These are phyloP conservation scores for Candida hungchunana DNA, from an alignment of 805 yeast genomes.

Conservation along the genomic window DNA sequence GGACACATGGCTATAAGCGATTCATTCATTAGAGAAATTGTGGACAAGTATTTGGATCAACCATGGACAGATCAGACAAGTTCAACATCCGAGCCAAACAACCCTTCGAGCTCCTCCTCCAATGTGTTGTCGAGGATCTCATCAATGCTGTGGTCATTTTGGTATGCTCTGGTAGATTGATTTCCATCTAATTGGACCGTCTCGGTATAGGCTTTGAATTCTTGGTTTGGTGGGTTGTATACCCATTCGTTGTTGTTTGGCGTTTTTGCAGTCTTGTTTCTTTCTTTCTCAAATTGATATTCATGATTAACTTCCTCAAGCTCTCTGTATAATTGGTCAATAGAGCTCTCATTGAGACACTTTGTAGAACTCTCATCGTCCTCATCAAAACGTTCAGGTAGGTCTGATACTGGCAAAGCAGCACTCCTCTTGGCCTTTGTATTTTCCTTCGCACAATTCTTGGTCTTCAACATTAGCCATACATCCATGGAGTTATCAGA, in stretches of 20 bases:
- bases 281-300: conserved; percentile 10
- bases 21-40: conserved; percentile 41
- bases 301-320: conserved; percentile 14
- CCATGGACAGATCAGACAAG: conserved; percentile 11
- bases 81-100: conserved; percentile 26
- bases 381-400: too few species aligned
- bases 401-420: too few species aligned
- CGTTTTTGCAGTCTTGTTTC: too few species aligned
- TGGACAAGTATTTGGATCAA: conserved; percentile 39
- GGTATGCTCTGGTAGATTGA: not conserved
- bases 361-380: too few species aligned
- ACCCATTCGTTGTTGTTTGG: too few species aligned
- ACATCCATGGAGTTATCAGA: conserved; percentile 1
- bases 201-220: too few species aligned
- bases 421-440: too few species aligned
- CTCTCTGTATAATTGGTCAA: conserved; percentile 7
- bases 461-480: too few species aligned
- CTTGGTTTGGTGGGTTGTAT: too few species aligned
- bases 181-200: too few species aligned
- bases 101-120: conserved; percentile 12
- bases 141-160: conserved; percentile 1
- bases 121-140: conserved; percentile 9
- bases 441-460: too few species aligned
- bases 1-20: conserved; percentile 65
- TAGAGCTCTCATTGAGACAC: too few species aligned